Evolutionary conservation across 2,329 filamentous ascomycete species (phyloP).

Genomic region (Cyphellophora europaea): DNA sequence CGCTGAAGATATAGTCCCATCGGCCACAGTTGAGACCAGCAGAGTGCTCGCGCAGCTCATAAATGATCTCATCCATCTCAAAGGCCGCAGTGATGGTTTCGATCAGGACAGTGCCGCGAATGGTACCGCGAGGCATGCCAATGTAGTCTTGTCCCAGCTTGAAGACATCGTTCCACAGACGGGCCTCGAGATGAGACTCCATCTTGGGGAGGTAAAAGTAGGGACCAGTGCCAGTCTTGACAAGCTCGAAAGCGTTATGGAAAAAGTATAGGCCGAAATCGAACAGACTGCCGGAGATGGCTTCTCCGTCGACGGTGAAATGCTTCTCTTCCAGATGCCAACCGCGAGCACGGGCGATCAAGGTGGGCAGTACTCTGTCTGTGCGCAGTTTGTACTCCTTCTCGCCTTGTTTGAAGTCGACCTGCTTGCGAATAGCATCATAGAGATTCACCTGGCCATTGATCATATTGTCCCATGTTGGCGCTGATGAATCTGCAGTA

Average conservation of each 20-base stretch:
- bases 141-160: conserved; percentile 92
- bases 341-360: conserved; percentile 88
- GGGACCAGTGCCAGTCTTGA: conserved; percentile 74
- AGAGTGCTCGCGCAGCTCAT: conserved; percentile 93
- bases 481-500: conserved; percentile 72
- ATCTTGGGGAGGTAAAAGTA: conserved; percentile 99
- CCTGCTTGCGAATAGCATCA: conserved; percentile 84
- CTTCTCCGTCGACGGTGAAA: conserved; percentile 87
- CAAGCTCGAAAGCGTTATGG: conserved; percentile 88
- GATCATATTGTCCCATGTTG: conserved; percentile 99
- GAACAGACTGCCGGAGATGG: conserved; percentile 85
- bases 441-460: conserved; percentile 97
- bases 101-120: conserved; percentile 89
- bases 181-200: conserved; percentile 93
- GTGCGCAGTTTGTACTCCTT: conserved; percentile 98
- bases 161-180: conserved; percentile 97
- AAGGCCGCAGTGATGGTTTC: conserved; percentile 97
- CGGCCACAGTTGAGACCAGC: conserved; percentile 95
- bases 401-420: conserved; percentile 90
- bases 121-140: conserved; percentile 79
- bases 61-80: conserved; percentile 99
- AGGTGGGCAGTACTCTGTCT: conserved; percentile 74
- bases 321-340: conserved; percentile 99
- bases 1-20: conserved; percentile 99
- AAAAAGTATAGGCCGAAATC: conserved; percentile 99